Evolutionary conservation across 2,329 filamentous ascomycete genomes (phyloP).

Genomic region (Diaporthe vaccinii): DNA sequence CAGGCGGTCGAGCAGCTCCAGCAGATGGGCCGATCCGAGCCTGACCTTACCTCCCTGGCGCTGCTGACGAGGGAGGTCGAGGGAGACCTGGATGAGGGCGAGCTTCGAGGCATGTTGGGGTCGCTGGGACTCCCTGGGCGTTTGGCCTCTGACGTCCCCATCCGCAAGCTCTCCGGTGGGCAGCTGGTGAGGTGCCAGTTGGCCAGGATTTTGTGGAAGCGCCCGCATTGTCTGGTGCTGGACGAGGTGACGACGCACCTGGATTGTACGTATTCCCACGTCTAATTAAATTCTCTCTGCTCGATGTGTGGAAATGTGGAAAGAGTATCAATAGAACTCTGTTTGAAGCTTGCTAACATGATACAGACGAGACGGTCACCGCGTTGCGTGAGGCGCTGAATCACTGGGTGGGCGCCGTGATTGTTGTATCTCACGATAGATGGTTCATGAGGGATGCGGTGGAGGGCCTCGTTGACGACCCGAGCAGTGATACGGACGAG

Average conservation of each 20-base stretch:
- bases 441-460: conserved; percentile 84
- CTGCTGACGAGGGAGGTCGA: conserved; percentile 70
- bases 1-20: conserved; percentile 81
- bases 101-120: conserved; percentile 75
- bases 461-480: conserved; percentile 67
- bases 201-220: conserved; percentile 75
- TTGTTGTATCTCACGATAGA: conserved; percentile 85
- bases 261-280: conserved; percentile 61
- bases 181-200: conserved; percentile 78
- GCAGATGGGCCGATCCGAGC: conserved; percentile 61
- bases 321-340: not conserved
- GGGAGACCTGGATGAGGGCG: conserved; percentile 72
- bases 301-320: not conserved
- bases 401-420: conserved; percentile 79
- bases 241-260: conserved; percentile 90
- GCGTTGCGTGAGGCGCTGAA: conserved; percentile 77
- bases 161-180: conserved; percentile 82
- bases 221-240: conserved; percentile 80
- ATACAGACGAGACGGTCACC: conserved; percentile 76
- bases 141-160: conserved; percentile 78
- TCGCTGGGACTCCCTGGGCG: conserved; percentile 79
- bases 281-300: no score
- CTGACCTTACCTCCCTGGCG: conserved; percentile 73
- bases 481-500: conserved; percentile 57
- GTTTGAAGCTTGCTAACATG: not conserved